Conservation (phyloP, 2,329 filamentous ascomycete species). For the Akanthomyces uredinophilus region DNA sequence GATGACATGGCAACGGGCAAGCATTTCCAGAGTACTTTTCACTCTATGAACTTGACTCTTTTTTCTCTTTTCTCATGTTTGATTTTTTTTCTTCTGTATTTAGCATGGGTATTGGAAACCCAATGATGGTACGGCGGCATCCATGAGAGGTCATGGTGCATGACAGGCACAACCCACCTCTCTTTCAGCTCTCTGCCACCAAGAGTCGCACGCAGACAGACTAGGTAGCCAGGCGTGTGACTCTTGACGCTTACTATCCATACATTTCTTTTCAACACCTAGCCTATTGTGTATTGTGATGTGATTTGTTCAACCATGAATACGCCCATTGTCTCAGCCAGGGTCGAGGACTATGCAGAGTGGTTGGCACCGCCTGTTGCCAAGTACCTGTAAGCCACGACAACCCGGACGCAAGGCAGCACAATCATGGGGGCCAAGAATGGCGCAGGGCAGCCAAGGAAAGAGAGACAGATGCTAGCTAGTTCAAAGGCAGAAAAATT, state of each 20-base stretch:
- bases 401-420: neutral
- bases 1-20: slow-evolving; percentile 2
- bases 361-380: neutral
- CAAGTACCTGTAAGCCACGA: slow-evolving; percentile 10
- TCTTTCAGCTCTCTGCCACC: neutral
- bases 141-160: neutral
- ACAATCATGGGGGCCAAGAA: neutral
- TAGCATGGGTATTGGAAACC: neutral
- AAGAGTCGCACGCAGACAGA: neutral
- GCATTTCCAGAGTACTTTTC: neutral
- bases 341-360: slow-evolving; percentile 1
- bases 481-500: neutral
- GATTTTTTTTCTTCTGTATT: neutral
- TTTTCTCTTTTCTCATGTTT: neutral
- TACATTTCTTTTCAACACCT: neutral
- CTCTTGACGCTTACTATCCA: neutral
- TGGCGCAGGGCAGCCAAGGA: neutral
- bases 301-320: neutral
- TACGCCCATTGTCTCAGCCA: neutral
- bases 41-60: neutral
- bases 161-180: neutral
- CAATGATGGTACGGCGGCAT: neutral
- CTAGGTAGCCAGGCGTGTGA: slow-evolving; percentile 7
- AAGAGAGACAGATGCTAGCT: too few relatives aligned
- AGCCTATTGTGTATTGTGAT: neutral